Evolutionary conservation across 768 basidiomycete genomes (phyloP), one percentile per base, ranked within the genome.

Genomic region (Pulveroboletus frians): DNA sequence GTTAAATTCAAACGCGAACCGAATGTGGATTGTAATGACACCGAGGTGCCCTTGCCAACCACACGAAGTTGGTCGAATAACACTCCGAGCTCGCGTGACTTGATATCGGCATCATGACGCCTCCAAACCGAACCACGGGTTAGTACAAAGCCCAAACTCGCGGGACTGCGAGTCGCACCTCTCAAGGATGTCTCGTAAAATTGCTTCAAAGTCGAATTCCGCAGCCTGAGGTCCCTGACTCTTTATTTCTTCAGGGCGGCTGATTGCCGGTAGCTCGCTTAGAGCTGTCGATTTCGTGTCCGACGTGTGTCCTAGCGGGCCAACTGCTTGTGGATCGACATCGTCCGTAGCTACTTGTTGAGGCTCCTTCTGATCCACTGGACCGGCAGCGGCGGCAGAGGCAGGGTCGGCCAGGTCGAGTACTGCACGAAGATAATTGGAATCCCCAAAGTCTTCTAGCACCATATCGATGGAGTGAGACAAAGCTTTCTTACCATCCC

Each of bases 41-140:
- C 78, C 0, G 78, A 67, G 1, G 79, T 67, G 5, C 83, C 83
- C 7, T 80, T 56, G 3, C 84, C 85, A 20, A 78, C 71, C 7
- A 87, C 85, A 0, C 69, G 70, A 17, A 88, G 73, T 29, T 80
- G 67, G 44, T 78, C 61, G 52, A 87, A 86, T 36, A 73, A 52
- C 10, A 87, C 81, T 0, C 84, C 85, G 5, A 86, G 75, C 43
- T 79, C 71, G 20, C 83, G 74, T 1, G 66, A 49, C 53, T 73
- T 73, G 52, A 81, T 76, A 15, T 74, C 72, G 0, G 73, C 70
- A 51, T 77, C 72, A 9, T 72, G 72, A 20, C 64, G 70, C 52
- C 82, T 84, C 43, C 9, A 26, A 58, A 31, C 15, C 18, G 29
- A 29, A 34, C 26, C 1, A 1, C 13, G 17, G n/a, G 13, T 53